A percentile compares a stretch with the other conserved stretches of the same genome.
Conservation (phyloP, 768 basidiomycete genomes). For the Psilocybe azurescens region DNA sequence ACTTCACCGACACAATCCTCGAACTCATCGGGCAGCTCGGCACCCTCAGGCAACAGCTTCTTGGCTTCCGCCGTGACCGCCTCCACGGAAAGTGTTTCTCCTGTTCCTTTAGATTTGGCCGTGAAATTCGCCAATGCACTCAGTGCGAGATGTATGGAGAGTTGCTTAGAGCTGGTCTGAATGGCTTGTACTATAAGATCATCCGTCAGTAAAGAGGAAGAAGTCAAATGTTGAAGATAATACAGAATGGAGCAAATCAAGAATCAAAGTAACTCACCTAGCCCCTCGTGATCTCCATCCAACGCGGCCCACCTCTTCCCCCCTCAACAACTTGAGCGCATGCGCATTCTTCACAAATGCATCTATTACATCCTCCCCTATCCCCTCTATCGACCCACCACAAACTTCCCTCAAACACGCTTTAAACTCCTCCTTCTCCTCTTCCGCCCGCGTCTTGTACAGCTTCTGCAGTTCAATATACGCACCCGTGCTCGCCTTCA, state of each 20-base stretch:
- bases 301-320: constrained; percentile 68
- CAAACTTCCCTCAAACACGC: constrained; percentile 41
- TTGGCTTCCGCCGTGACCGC: constrained; percentile 57
- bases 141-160: constrained; percentile 76
- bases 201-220: constrained; percentile 4
- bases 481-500: constrained; percentile 87
- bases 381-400: constrained; percentile 44
- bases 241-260: too few species aligned
- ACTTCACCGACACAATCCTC: constrained; percentile 75
- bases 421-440: constrained; percentile 66
- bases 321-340: constrained; percentile 68
- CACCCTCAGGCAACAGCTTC: constrained; percentile 51
- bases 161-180: constrained; percentile 52
- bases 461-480: constrained; percentile 88
- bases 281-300: constrained; percentile 49
- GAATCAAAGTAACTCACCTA: constrained; percentile 45
- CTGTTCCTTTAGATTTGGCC: constrained; percentile 31
- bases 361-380: constrained; percentile 54
- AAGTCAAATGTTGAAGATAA: neutral
- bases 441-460: constrained; percentile 79
- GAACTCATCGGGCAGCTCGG: constrained; percentile 59
- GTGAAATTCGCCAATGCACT: constrained; percentile 54
- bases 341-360: constrained; percentile 83
- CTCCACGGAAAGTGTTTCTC: constrained; percentile 48
- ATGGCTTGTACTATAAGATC: constrained; percentile 44